A percentile compares a stretch with the other conserved stretches of the same genome.
Evolutionary conservation across 495 filamentous ascomycete genomes (phyloP).

Genomic region (Letharia columbiana): DNA sequence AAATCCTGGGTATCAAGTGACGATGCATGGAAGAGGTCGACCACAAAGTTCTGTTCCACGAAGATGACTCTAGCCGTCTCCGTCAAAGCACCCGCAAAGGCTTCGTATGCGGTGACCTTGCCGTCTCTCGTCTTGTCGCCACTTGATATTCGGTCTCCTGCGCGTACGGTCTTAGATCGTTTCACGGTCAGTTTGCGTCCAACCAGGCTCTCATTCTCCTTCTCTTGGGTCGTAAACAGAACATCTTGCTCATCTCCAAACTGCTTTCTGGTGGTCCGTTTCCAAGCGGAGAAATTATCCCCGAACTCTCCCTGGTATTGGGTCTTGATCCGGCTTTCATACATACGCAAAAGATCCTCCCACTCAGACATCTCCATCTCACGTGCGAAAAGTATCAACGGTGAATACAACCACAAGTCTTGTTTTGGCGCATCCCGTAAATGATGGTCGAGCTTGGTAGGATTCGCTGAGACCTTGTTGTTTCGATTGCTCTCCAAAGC

Average conservation of each 20-base stretch:
- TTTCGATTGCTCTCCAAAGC: slow-evolving; percentile 43
- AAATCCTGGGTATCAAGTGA: slow-evolving; percentile 73
- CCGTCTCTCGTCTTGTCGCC: slow-evolving; percentile 57
- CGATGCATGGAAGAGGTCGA: slow-evolving; percentile 85
- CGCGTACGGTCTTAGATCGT: slow-evolving; percentile 72
- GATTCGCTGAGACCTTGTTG: slow-evolving; percentile 43
- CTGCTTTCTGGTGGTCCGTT: slow-evolving; percentile 67
- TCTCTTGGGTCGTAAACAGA: slow-evolving; percentile 79
- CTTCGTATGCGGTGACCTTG: slow-evolving; percentile 66
- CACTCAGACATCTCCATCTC: slow-evolving; percentile 76
- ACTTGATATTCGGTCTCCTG: slow-evolving; percentile 47
- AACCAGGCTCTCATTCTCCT: slow-evolving; percentile 64
- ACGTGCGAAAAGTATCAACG: slow-evolving; percentile 73
- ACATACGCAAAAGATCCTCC: slow-evolving; percentile 67
- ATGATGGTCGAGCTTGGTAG: slow-evolving; percentile 41
- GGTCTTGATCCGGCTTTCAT: slow-evolving; percentile 63
- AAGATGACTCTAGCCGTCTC: slow-evolving; percentile 72
- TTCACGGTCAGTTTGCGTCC: slow-evolving; percentile 90
- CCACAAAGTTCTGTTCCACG: slow-evolving; percentile 89
- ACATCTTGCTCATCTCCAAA: slow-evolving; percentile 78
- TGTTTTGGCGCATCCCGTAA: slow-evolving; percentile 45
- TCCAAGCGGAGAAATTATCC: slow-evolving; percentile 75
- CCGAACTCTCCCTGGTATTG: slow-evolving; percentile 77
- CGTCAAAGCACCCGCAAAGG: slow-evolving; percentile 69
- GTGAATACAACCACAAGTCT: slow-evolving; percentile 72